Conservation (phyloP, 139 green algal genomes). For the Haematococcus lacustris region DNA sequence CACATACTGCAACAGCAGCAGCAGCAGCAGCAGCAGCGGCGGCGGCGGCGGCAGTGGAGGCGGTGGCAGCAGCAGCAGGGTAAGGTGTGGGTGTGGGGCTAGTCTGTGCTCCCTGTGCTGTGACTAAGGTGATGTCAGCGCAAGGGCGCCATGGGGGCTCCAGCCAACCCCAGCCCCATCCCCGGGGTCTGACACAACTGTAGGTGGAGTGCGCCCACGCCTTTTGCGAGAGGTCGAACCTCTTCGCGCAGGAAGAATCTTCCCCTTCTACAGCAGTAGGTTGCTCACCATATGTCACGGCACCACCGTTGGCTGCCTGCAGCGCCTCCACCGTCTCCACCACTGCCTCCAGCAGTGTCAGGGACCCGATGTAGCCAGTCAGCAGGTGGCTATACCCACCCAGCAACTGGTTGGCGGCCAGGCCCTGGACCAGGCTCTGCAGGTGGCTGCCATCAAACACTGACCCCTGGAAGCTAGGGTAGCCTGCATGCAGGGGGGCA, state of each 20-base stretch:
- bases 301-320: conserved; percentile 51
- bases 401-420: conserved; percentile 78
- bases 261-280: background rate
- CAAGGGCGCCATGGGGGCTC: too few relatives aligned
- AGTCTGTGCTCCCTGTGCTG: too few relatives aligned
- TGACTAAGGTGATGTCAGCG: too few relatives aligned
- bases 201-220: too few relatives aligned
- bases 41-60: too few relatives aligned
- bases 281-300: conserved; percentile 52
- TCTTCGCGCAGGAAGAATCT: too few relatives aligned
- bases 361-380: conserved; percentile 86
- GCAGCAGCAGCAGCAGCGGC: too few relatives aligned
- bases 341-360: conserved; percentile 68
- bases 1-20: conserved; percentile 72
- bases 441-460: conserved; percentile 70
- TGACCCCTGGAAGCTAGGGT: conserved; percentile 56
- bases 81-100: too few relatives aligned
- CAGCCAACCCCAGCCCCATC: too few relatives aligned
- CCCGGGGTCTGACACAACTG: too few relatives aligned
- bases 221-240: too few relatives aligned
- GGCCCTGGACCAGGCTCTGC: conserved; percentile 42
- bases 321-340: conserved; percentile 51
- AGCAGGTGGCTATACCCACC: conserved; percentile 81
- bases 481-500: conserved; percentile 42
- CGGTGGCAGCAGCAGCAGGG: too few relatives aligned